A percentile compares a stretch with the other conserved stretches of the same genome.
Evolutionary conservation across 2,329 filamentous ascomycete genomes (phyloP).

Genomic region (Zymoseptoria passerinii): DNA sequence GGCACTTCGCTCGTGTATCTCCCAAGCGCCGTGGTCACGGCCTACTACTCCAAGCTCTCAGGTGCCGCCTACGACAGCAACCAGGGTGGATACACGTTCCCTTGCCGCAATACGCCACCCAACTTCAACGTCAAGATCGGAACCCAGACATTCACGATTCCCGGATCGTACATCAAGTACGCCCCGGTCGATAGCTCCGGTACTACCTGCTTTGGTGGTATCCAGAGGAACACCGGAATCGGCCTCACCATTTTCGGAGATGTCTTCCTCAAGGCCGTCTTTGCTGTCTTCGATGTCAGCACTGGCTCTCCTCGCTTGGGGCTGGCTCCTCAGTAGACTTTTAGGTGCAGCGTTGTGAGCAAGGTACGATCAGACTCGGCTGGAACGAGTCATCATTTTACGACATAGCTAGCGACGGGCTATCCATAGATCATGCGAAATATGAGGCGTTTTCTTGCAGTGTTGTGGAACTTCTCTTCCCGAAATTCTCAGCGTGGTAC

Average conservation of each 20-base stretch:
- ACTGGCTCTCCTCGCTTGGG: constrained; percentile 34
- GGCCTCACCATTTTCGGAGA: constrained; percentile 66
- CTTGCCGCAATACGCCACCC: constrained; percentile 45
- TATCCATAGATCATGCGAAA: neutral
- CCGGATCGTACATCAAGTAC: constrained; percentile 50
- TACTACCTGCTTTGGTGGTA: constrained; percentile 61
- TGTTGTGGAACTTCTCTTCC: too few relatives aligned
- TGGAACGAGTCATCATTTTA: neutral
- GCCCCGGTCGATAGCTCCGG: constrained; percentile 34
- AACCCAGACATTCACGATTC: constrained; percentile 42
- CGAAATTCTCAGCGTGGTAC: too few relatives aligned
- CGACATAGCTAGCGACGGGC: neutral
- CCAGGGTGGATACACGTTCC: constrained; percentile 50
- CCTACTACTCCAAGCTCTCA: constrained; percentile 52
- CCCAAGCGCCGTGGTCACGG: constrained; percentile 44
- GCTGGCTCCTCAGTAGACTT: constrained; percentile 33
- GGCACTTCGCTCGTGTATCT: constrained; percentile 60
- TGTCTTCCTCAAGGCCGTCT: constrained; percentile 63
- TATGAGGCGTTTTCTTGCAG: neutral
- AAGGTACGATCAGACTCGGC: neutral
- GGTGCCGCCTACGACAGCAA: constrained; percentile 42
- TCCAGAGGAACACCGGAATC: constrained; percentile 56
- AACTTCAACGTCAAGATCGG: constrained; percentile 46
- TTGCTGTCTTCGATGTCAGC: constrained; percentile 59
- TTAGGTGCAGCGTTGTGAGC: neutral